phyloP scores from a whole-genome alignment of 305 asterid genomes.

The Fraxinus paxiana region DNA sequence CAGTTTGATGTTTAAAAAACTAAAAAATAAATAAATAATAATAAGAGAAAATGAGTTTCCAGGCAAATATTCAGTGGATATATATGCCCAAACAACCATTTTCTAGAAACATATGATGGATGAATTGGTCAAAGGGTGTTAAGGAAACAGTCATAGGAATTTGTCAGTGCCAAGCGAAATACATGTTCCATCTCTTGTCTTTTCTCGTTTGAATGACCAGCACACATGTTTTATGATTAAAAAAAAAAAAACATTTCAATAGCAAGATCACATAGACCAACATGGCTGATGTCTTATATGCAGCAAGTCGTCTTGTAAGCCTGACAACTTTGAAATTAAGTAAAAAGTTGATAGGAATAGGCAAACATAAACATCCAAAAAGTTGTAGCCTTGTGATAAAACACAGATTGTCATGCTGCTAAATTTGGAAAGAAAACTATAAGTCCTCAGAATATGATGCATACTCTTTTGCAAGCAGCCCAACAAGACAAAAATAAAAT shows the following conservation, averaged over 20 bases:
- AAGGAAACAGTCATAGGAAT: neutral
- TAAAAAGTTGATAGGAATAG: neutral
- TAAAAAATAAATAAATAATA: neutral
- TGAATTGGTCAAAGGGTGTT: neutral
- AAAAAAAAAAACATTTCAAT: neutral
- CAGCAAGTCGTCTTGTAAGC: neutral
- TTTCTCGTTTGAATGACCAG: neutral
- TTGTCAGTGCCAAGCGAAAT: neutral
- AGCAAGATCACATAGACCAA: neutral
- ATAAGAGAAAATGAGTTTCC: neutral
- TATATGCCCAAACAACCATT: neutral
- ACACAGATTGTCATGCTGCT: neutral
- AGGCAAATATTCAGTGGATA: neutral
- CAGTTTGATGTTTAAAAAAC: neutral
- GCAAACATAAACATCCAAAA: neutral
- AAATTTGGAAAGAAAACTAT: neutral
- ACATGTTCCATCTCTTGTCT: neutral
- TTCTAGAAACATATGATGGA: neutral
- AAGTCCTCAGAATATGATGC: neutral
- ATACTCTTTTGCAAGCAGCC: neutral
- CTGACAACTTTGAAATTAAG: neutral
- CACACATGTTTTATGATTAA: neutral
- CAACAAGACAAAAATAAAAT: slow-evolving; percentile 5
- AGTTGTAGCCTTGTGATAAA: neutral
- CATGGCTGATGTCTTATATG: neutral